Base-by-base conservation (phyloP, 805 yeast genomes). In the Schizosaccharomyces cryophilus region DNA sequence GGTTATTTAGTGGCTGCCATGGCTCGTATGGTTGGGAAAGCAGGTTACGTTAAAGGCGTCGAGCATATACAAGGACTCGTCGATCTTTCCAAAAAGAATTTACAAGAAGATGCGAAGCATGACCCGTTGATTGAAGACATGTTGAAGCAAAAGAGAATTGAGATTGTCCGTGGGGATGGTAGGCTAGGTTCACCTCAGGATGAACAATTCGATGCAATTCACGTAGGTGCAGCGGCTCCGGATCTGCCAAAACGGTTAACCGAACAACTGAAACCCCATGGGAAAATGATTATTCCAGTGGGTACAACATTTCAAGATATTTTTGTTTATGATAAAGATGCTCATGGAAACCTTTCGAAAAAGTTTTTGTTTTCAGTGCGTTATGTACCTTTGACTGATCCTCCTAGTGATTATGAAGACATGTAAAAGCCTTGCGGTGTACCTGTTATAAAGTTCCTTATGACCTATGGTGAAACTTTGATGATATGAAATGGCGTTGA, bases 221-320 rank as follows among this genome's bases (percentile, higher is more conserved):
- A 64, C 61, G 65, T 58, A 24, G 65, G 55, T 19, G 55, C 35
- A 13, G 59, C 60, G 24, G 42, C 60, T 5, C 60, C 62, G 0
- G 64, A 26, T 7, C 60, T 64, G 4, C 66, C 66, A n/a, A 59
- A 62, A 2, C 48, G 59, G 19, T 47, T 64, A 35, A 38, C 62
- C 17, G 55, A 29, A 3, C 65, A 61, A 26, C 59, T 64, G n/a
- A 62, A 62, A 31, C 11, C 63, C 3, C 63, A 62, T 2, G 66
- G 66, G 24, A 61, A 60, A 38, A 65, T 64, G 65, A 63, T 64
- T 30, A 59, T 64, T 6, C 66, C 66, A 3, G 62, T 63, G 7
- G 65, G 51, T 11, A 45, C 51, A 45, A 5, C 21, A 11, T 45
- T 24, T n/a, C 51, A 45, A 13, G 26, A 45, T 9, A 45, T 45